These are phyloP conservation scores for Candida chilensis DNA, from an alignment of 805 yeast genomes.

Conservation along the genomic window DNA sequence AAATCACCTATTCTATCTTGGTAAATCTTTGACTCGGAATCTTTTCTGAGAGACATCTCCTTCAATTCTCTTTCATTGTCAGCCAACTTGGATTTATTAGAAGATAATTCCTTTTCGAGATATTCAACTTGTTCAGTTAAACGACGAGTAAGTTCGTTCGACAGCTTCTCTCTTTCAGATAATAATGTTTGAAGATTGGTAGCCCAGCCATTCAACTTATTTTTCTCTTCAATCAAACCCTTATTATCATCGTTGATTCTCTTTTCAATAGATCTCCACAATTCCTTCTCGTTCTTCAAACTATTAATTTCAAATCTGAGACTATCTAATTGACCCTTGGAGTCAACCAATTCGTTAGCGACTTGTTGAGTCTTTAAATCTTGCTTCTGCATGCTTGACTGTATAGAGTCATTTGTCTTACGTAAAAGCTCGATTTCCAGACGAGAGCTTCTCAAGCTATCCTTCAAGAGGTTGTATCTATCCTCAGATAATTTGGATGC, in stretches of 20 bases:
- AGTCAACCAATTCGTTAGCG: conserved; percentile 45
- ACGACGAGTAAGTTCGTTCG: conserved; percentile 38
- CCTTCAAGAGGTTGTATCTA: conserved; percentile 30
- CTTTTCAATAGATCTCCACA: conserved; percentile 38
- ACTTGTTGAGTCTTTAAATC: conserved; percentile 39
- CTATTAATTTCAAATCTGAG: conserved; percentile 35
- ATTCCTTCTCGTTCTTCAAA: conserved; percentile 43
- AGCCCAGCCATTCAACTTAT: conserved; percentile 46
- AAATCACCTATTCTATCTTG: conserved; percentile 55
- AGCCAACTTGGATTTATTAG: conserved; percentile 34
- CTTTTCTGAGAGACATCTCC: conserved; percentile 41
- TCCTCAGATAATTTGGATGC: conserved; percentile 44
- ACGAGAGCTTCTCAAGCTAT: conserved; percentile 26
- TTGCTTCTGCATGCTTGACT: conserved; percentile 30
- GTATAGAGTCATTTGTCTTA: conserved; percentile 24
- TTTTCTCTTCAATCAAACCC: conserved; percentile 47
- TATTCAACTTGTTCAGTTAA: conserved; percentile 38
- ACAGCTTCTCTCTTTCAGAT: conserved; percentile 49
- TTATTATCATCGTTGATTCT: conserved; percentile 44
- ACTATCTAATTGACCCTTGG: conserved; percentile 34
- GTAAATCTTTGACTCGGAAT: conserved; percentile 42
- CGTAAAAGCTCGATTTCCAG: conserved; percentile 37
- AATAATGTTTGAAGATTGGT: conserved; percentile 52
- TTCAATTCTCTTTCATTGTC: conserved; percentile 43
- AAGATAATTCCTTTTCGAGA: conserved; percentile 35